Evolutionary conservation across 306 rosid genomes (phyloP).

Genomic region (Mimosa pudica): DNA sequence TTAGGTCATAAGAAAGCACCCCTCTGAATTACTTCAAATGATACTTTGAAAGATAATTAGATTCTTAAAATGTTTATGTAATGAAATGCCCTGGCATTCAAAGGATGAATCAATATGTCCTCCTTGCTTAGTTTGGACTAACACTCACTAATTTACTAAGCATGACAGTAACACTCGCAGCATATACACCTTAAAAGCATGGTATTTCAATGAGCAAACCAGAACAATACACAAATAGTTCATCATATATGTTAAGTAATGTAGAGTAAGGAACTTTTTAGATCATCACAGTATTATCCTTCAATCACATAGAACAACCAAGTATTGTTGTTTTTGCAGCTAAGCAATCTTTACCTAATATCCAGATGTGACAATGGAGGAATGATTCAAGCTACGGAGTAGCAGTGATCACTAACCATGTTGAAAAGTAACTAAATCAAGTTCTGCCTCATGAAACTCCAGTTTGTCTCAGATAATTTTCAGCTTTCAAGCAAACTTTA

Average conservation of each 20-base stretch:
- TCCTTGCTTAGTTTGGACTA: conserved; percentile 9
- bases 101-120: conserved; percentile 8
- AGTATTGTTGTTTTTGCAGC: not conserved
- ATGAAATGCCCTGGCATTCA: not conserved
- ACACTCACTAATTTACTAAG: not conserved
- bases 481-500: conserved; percentile 18
- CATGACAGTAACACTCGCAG: conserved; percentile 8
- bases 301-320: not conserved
- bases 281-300: not conserved
- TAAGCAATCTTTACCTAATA: not conserved
- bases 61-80: not conserved
- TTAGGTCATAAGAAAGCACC: conserved; percentile 12
- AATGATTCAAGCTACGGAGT: not conserved
- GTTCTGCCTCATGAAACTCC: not conserved
- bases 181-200: conserved; percentile 3
- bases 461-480: not conserved
- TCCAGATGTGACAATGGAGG: not conserved
- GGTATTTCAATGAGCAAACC: conserved; percentile 11
- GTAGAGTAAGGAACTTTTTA: not conserved
- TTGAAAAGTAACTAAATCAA: not conserved
- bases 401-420: not conserved
- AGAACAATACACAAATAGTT: not conserved
- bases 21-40: not conserved
- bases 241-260: not conserved
- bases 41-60: not conserved